Conservation (phyloP, 1,284 basidiomycete species). For the Omphalotus olearius region DNA sequence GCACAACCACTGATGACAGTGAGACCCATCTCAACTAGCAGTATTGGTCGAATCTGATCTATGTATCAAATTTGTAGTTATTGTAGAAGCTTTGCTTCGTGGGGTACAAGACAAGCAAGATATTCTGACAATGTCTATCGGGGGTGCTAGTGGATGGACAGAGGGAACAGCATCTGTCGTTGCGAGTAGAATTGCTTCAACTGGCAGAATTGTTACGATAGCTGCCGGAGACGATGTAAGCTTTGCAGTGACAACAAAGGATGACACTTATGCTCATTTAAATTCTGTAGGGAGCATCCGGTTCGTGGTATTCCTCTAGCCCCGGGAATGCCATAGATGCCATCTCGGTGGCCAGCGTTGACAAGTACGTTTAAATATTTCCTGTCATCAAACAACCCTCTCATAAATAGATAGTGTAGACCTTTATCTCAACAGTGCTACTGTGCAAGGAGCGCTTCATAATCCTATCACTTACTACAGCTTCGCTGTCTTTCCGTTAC, state of each 20-base stretch:
- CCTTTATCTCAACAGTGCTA: conserved; percentile 35
- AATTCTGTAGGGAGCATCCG: conserved; percentile 25
- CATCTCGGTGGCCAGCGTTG: conserved; percentile 37
- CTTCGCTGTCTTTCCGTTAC: conserved; percentile 33
- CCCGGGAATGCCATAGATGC: conserved; percentile 37
- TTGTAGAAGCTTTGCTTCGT: conserved; percentile 34
- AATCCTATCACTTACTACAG: conserved; percentile 38
- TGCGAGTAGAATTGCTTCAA: conserved; percentile 38
- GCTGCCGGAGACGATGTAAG: conserved; percentile 30
- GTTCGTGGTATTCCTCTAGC: conserved; percentile 35
- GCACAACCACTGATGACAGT: conserved; percentile 31
- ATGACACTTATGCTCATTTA: background rate
- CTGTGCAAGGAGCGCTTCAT: conserved; percentile 34
- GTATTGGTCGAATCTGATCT: background rate
- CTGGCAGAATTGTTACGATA: conserved; percentile 44
- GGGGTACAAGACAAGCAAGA: conserved; percentile 39
- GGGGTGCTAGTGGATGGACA: conserved; percentile 48
- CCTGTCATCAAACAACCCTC: background rate
- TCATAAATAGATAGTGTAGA: conserved; percentile 23
- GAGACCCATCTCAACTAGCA: conserved; percentile 3
- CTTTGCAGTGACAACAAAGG: background rate
- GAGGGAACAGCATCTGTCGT: conserved; percentile 39
- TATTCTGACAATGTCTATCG: conserved; percentile 51
- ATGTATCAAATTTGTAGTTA: conserved; percentile 22
- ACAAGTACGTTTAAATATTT: conserved; percentile 26